phyloP scores from a whole-genome alignment of 495 filamentous ascomycete genomes.

The Daldinia decipiens region DNA sequence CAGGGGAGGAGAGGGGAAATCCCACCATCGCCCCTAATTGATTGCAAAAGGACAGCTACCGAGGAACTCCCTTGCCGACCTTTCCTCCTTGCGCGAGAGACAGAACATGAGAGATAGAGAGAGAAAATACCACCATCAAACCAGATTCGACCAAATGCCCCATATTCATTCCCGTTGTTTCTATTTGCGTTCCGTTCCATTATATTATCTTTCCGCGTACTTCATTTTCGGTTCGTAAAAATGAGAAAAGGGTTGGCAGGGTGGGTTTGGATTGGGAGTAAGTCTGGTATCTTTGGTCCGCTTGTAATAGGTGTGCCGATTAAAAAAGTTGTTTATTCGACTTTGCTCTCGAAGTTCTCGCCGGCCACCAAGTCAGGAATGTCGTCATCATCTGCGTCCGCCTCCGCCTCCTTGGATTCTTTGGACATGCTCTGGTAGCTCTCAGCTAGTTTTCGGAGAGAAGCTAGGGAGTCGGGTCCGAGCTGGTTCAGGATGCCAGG shows the following conservation, averaged over 20 bases:
- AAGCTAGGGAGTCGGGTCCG: slow-evolving; percentile 96
- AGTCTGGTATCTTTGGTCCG: slow-evolving; percentile 19
- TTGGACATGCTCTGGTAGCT: slow-evolving; percentile 99
- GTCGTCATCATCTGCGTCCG: slow-evolving; percentile 71
- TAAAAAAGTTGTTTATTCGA: slow-evolving; percentile 70
- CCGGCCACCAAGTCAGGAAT: slow-evolving; percentile 97
- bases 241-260: slow-evolving; percentile 4
- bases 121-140: slow-evolving; percentile 32
- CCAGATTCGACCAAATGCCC: slow-evolving; percentile 39
- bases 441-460: slow-evolving; percentile 96
- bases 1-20: background rate
- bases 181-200: slow-evolving; percentile 12
- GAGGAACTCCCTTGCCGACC: slow-evolving; percentile 38
- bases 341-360: slow-evolving; percentile 96
- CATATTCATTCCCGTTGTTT: slow-evolving; percentile 31
- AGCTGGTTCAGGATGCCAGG: slow-evolving; percentile 99
- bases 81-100: slow-evolving; percentile 17
- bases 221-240: slow-evolving; percentile 36
- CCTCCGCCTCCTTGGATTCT: slow-evolving; percentile 77
- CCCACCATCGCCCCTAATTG: slow-evolving; percentile 11
- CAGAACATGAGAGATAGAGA: slow-evolving; percentile 8
- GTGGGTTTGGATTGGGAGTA: background rate
- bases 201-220: slow-evolving; percentile 7
- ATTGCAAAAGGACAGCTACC: slow-evolving; percentile 35
- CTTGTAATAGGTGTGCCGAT: slow-evolving; percentile 24